Evolutionary conservation across 2,329 filamentous ascomycete species (phyloP), one percentile per base, ranked within the genome.

Genomic region (Paecilomyces fulvus): DNA sequence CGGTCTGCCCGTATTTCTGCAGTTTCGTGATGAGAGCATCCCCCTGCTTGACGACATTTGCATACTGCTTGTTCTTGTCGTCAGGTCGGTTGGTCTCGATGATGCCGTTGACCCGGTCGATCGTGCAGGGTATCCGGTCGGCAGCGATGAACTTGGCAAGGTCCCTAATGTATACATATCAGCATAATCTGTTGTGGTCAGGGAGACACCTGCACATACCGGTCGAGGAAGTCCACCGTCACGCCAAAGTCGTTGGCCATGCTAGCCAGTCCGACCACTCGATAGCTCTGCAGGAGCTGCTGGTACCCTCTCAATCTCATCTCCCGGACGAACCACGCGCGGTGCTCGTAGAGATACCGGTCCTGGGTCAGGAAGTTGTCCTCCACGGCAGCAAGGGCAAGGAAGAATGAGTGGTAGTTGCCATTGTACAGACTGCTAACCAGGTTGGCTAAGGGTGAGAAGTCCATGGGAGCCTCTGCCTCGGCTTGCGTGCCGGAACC

Each of bases 61-160:
- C 89, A 76, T 99, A 99, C 78, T 99, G 94, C 83, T 96, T 96
- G 82, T 97, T 97, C 86, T 99, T 99, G 79, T 96, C 92, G 72
- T 97, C 94, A 8, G 92, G 92, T 55, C 94, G 84, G 78, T 96
- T 96, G 49, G 94, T 99, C 82, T 97, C 94, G 67, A 99, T 97
- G 65, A 97, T 89, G 63, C 92, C 94, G 58, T 92, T 90, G 62
- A 99, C 94, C 55, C 94, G 89, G 76, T 99, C 94, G 66, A 99
- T 97, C 23, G 92, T 97, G 81, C 94, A 97, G 54, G 92, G 87
- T 68, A 99, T 92, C 65, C 92, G 87, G 70, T 92, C 90, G 61
- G 86, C 91, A 14, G 94, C 94, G 68, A 99, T 97, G 77, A 99
- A 99, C 69, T 91, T 94, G 70, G 92, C 92, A 56, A 99, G 85